Conservation (phyloP, 2,329 filamentous ascomycete species). For the Arthrinium puccinioides region DNA sequence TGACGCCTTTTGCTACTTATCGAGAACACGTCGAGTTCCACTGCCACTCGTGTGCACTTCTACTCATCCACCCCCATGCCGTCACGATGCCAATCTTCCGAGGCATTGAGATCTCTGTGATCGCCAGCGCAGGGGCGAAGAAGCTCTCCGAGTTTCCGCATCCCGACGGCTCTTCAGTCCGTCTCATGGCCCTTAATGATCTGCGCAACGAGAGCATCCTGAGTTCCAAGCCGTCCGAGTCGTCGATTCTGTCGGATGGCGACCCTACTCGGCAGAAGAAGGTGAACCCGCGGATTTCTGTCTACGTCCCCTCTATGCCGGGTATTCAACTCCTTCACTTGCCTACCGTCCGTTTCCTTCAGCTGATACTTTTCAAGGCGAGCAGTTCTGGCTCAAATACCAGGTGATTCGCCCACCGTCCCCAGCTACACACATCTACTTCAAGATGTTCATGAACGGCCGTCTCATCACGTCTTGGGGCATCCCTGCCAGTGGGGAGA, state of each 20-base stretch:
- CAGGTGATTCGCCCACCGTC: slow-evolving; percentile 26
- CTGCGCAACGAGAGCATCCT: not conserved
- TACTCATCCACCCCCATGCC: too few species aligned
- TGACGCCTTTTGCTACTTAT: too few species aligned
- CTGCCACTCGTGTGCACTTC: too few species aligned
- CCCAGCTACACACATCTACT: slow-evolving; percentile 37
- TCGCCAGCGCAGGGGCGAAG: slow-evolving; percentile 25
- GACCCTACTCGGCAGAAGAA: slow-evolving; percentile 23
- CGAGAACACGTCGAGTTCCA: too few species aligned
- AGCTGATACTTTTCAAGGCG: slow-evolving; percentile 25
- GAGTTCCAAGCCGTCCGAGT: slow-evolving; percentile 6
- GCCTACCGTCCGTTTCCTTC: not conserved
- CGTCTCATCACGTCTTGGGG: slow-evolving; percentile 46
- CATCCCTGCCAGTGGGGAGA: slow-evolving; percentile 11
- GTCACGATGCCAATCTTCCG: slow-evolving; percentile 40
- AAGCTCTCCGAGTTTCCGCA: slow-evolving; percentile 47
- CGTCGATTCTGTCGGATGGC: slow-evolving; percentile 17
- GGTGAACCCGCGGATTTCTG: slow-evolving; percentile 36
- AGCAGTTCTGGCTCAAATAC: slow-evolving; percentile 47
- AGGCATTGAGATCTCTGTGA: slow-evolving; percentile 39
- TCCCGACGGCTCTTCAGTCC: slow-evolving; percentile 40
- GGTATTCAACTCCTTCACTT: slow-evolving; percentile 24
- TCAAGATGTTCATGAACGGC: slow-evolving; percentile 50
- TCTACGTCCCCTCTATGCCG: slow-evolving; percentile 49
- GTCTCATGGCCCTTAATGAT: slow-evolving; percentile 17